These are phyloP conservation scores for Cyathus striatus DNA, from an alignment of 768 basidiomycete species.

Conservation along the genomic window DNA sequence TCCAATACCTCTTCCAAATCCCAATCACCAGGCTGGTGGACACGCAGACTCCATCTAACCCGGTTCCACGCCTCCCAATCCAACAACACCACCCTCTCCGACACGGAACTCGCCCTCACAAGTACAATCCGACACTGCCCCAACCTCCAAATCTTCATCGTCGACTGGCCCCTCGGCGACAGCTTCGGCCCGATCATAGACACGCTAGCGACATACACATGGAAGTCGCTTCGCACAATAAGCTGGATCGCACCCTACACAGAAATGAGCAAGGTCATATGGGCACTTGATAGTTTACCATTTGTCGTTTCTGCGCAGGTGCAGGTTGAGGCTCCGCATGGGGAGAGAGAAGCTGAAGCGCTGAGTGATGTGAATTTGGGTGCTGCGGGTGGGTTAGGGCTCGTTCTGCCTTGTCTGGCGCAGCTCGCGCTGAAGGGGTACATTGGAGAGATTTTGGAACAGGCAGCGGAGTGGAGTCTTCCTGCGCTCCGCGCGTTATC, in stretches of 20 bases:
- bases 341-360: background rate
- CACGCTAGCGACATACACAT: slow-evolving; percentile 48
- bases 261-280: slow-evolving; percentile 61
- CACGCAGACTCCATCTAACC: slow-evolving; percentile 64
- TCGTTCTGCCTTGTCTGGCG: slow-evolving; percentile 49
- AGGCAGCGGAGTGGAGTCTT: slow-evolving; percentile 61
- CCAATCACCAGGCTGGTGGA: slow-evolving; percentile 63
- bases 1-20: slow-evolving; percentile 27
- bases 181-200: slow-evolving; percentile 64
- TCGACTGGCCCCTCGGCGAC: slow-evolving; percentile 58
- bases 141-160: slow-evolving; percentile 68
- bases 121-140: slow-evolving; percentile 61
- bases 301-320: slow-evolving; percentile 52
- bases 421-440: slow-evolving; percentile 62
- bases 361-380: slow-evolving; percentile 24
- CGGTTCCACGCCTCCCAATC: slow-evolving; percentile 36
- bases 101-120: slow-evolving; percentile 49
- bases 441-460: slow-evolving; percentile 63
- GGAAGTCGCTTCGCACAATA: slow-evolving; percentile 51
- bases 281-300: slow-evolving; percentile 63
- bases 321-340: slow-evolving; percentile 33
- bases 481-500: slow-evolving; percentile 55
- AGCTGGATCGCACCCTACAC: slow-evolving; percentile 55
- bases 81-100: slow-evolving; percentile 35
- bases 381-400: slow-evolving; percentile 49